These are phyloP conservation scores for Noccaea bulbosa DNA, from an alignment of 345 rosid species.

Conservation along the genomic window DNA sequence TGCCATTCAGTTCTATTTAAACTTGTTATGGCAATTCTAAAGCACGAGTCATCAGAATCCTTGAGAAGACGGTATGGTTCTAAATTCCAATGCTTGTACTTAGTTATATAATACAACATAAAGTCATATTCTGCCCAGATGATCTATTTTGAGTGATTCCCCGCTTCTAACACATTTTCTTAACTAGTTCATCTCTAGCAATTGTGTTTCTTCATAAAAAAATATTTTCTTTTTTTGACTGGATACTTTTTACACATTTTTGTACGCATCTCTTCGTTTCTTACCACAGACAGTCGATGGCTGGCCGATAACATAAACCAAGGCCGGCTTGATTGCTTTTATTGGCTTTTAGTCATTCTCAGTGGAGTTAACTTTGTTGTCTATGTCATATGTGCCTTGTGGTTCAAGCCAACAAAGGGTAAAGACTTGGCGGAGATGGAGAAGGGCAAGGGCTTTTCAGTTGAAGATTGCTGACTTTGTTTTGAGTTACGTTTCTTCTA, in stretches of 20 bases:
- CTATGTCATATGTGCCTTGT: slow-evolving; percentile 46
- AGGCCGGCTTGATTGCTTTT: slow-evolving; percentile 57
- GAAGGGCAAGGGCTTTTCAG: too few relatives aligned
- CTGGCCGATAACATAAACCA: slow-evolving; percentile 57
- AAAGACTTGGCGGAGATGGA: slow-evolving; percentile 9
- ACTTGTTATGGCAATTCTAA: slow-evolving; percentile 81
- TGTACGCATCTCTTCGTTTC: too few relatives aligned
- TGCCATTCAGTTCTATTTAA: slow-evolving; percentile 83
- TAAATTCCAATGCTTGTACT: slow-evolving; percentile 21
- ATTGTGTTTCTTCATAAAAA: too few relatives aligned
- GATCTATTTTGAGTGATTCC: slow-evolving; percentile 1
- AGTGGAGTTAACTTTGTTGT: slow-evolving; percentile 50
- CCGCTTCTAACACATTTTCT: slow-evolving; percentile 26
- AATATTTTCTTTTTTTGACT: too few relatives aligned
- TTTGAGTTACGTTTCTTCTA: too few relatives aligned
- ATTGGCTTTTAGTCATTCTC: slow-evolving; percentile 52
- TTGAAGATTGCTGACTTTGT: too few relatives aligned
- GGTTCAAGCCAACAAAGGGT: too few relatives aligned
- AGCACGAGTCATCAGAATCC: slow-evolving; percentile 92
- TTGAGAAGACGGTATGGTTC: slow-evolving; percentile 87
- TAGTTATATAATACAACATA: slow-evolving; percentile 15
- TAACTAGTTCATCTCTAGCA: too few relatives aligned
- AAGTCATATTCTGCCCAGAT: slow-evolving; percentile 21
- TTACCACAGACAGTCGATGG: too few relatives aligned
- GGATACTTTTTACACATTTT: too few relatives aligned